A percentile compares a stretch with the other conserved stretches of the same genome.
Conservation (phyloP, 805 yeast genomes). For the Novakomyces olei region DNA sequence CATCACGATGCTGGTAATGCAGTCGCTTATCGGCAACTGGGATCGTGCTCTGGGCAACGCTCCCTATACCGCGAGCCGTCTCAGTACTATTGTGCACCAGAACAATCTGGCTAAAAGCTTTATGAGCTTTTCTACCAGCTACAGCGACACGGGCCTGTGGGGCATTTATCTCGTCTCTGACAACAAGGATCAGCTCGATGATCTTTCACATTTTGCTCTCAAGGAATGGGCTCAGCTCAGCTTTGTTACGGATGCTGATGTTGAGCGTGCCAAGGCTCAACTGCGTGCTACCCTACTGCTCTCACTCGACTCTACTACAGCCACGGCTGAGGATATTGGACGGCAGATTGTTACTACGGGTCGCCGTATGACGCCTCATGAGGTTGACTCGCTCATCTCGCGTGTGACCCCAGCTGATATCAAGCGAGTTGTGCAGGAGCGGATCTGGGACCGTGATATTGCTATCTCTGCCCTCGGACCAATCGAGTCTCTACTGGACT, state of each 20-base stretch:
- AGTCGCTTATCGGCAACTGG: slow-evolving; percentile 94
- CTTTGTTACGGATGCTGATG: slow-evolving; percentile 66
- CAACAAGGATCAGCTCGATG: slow-evolving; percentile 39
- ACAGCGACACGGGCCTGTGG: slow-evolving; percentile 95
- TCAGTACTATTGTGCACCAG: slow-evolving; percentile 42
- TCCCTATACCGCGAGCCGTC: slow-evolving; percentile 62
- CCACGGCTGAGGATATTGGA: slow-evolving; percentile 93
- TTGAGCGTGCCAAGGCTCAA: slow-evolving; percentile 84
- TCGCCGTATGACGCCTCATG: slow-evolving; percentile 46
- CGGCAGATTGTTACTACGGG: slow-evolving; percentile 94
- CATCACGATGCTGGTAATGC: slow-evolving; percentile 85
- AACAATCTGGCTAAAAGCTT: slow-evolving; percentile 69
- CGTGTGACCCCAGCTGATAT: slow-evolving; percentile 59
- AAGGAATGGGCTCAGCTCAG: slow-evolving; percentile 79
- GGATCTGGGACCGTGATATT: slow-evolving; percentile 53
- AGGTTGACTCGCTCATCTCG: slow-evolving; percentile 53
- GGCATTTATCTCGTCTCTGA: slow-evolving; percentile 85
- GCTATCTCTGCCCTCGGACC: slow-evolving; percentile 88
- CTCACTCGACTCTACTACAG: slow-evolving; percentile 83
- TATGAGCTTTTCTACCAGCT: slow-evolving; percentile 91
- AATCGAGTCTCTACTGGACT: slow-evolving; percentile 46
- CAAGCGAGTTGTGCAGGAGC: slow-evolving; percentile 68
- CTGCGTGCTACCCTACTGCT: slow-evolving; percentile 75
- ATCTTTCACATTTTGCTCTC: slow-evolving; percentile 50
- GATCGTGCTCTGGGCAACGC: slow-evolving; percentile 79